Evolutionary conservation across 345 rosid species (phyloP).

Genomic region (Eucalyptus sideroxylon): DNA sequence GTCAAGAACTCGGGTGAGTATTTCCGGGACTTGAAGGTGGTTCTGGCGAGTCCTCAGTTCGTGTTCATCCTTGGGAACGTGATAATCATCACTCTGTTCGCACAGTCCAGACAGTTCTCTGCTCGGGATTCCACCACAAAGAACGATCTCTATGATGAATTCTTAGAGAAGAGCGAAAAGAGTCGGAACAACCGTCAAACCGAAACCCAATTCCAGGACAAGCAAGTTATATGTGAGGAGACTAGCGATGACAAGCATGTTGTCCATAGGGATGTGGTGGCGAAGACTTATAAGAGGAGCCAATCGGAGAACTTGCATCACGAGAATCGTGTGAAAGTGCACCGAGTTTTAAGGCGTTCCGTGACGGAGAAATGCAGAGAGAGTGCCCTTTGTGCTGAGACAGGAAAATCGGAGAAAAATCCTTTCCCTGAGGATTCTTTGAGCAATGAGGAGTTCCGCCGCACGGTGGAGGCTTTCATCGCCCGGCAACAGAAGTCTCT

Average conservation of each 20-base stretch:
- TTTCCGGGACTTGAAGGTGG: conserved; percentile 32
- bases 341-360: conserved; percentile 27
- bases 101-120: conserved; percentile 50
- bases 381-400: neutral
- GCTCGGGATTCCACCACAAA: conserved; percentile 11
- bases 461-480: conserved; percentile 60
- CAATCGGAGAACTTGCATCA: conserved; percentile 33
- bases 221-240: conserved; percentile 12
- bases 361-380: conserved; percentile 29
- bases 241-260: neutral
- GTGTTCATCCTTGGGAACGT: conserved; percentile 72
- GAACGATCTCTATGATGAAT: conserved; percentile 16
- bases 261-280: neutral
- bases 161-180: conserved; percentile 30
- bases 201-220: conserved; percentile 8
- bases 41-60: conserved; percentile 55
- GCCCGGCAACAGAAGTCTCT: conserved; percentile 67
- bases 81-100: conserved; percentile 63
- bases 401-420: conserved; percentile 3
- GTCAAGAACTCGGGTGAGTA: conserved; percentile 47
- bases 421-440: conserved; percentile 36
- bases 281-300: conserved; percentile 26
- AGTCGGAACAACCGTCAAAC: conserved; percentile 5
- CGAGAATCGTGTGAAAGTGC: neutral
- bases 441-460: conserved; percentile 72